Evolutionary conservation across 108 stramenopile genomes (phyloP).

Genomic region (Chaetoceros tenuissimus): DNA sequence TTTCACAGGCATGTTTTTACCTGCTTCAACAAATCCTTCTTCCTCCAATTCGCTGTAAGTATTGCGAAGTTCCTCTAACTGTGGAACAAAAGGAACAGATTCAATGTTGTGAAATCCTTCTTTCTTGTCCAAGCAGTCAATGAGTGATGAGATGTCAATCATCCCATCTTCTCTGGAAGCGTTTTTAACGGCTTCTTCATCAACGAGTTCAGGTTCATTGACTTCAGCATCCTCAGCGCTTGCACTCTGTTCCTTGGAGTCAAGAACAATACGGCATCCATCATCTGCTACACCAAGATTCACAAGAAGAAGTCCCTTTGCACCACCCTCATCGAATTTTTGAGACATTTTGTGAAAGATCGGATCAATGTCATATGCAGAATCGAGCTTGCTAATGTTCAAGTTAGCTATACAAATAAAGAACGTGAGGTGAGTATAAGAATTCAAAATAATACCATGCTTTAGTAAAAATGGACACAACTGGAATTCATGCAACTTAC

Average conservation of each 20-base stretch:
- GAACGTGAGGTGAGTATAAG: background rate
- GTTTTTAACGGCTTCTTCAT: background rate
- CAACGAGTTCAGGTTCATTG: slow-evolving; percentile 9
- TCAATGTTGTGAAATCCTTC: slow-evolving; percentile 27
- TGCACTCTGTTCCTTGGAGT: slow-evolving; percentile 35
- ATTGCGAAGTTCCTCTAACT: slow-evolving; percentile 53
- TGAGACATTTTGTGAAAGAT: slow-evolving; percentile 97
- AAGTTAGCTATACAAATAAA: slow-evolving; percentile 53
- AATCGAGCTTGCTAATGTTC: slow-evolving; percentile 84
- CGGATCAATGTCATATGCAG: slow-evolving; percentile 94
- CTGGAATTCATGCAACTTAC: slow-evolving; percentile 29
- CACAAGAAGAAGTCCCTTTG: slow-evolving; percentile 90
- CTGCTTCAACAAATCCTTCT: slow-evolving; percentile 52
- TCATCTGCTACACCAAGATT: slow-evolving; percentile 78
- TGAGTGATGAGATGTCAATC: slow-evolving; percentile 58
- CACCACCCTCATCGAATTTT: slow-evolving; percentile 96
- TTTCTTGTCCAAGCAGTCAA: slow-evolving; percentile 31
- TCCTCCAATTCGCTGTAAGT: slow-evolving; percentile 46
- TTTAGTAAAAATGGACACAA: background rate
- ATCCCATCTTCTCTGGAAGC: slow-evolving; percentile 16
- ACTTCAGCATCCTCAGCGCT: slow-evolving; percentile 8
- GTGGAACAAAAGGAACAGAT: slow-evolving; percentile 64
- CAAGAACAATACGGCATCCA: slow-evolving; percentile 89
- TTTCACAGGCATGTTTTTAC: slow-evolving; percentile 21
- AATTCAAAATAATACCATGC: background rate